Conservation (phyloP, 352 stramenopile species). For the Aphanomyces stellatus region DNA sequence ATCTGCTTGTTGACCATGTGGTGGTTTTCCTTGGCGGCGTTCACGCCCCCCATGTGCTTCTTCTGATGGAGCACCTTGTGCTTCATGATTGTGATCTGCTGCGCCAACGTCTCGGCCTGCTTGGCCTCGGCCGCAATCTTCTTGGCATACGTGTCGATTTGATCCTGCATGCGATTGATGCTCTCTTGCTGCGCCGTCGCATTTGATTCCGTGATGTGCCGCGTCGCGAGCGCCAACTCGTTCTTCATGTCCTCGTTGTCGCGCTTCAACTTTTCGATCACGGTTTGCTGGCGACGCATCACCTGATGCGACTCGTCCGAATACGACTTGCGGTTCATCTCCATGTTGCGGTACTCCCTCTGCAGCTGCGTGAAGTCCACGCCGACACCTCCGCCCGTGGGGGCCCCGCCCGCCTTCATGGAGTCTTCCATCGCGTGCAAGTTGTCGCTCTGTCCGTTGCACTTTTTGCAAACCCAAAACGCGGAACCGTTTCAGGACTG, state of each 20-base stretch:
- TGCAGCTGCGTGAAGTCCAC: constrained; percentile 88
- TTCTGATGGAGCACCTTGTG: constrained; percentile 85
- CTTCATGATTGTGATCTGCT: constrained; percentile 80
- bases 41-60: constrained; percentile 94
- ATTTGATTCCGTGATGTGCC: constrained; percentile 75
- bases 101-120: constrained; percentile 75
- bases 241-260: constrained; percentile 83
- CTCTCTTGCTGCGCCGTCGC: constrained; percentile 80
- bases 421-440: constrained; percentile 16
- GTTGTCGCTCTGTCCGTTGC: not conserved
- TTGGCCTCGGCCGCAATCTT: constrained; percentile 84
- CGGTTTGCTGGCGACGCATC: constrained; percentile 90
- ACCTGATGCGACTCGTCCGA: constrained; percentile 91
- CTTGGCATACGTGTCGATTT: constrained; percentile 82
- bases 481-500: not conserved
- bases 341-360: constrained; percentile 95
- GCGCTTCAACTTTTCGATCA: constrained; percentile 84
- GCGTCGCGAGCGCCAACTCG: constrained; percentile 86
- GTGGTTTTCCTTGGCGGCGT: constrained; percentile 93
- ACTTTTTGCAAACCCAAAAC: not conserved
- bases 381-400: constrained; percentile 16
- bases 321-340: constrained; percentile 93
- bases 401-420: constrained; percentile 27
- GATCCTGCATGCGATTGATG: constrained; percentile 67
- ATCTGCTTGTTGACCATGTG: constrained; percentile 95